A percentile compares a stretch with the other conserved stretches of the same genome.
Evolutionary conservation across 345 rosid species (phyloP).

Genomic region (Pseudoturritis turrita): DNA sequence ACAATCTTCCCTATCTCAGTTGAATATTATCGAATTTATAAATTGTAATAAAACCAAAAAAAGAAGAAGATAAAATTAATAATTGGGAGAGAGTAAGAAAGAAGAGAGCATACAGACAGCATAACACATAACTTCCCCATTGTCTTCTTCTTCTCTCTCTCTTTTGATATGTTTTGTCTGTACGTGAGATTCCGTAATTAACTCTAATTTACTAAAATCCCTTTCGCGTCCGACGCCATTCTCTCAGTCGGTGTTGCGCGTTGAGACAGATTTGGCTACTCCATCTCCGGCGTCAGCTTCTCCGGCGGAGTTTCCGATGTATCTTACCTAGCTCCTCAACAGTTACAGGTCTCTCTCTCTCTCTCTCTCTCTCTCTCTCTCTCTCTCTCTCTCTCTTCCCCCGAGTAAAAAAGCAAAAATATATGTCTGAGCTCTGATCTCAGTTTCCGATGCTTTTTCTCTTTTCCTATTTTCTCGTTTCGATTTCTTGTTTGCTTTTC

Average conservation of each 20-base stretch:
- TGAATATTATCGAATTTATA: not conserved
- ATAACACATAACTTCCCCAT: not conserved
- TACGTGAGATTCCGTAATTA: slow-evolving; percentile 14
- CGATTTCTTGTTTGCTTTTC: slow-evolving; percentile 17
- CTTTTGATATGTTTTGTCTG: slow-evolving; percentile 25
- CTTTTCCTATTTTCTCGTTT: not conserved
- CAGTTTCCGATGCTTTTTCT: slow-evolving; percentile 6
- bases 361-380: not conserved
- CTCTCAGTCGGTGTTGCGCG: slow-evolving; percentile 24
- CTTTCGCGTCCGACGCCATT: slow-evolving; percentile 14
- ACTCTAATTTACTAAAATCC: not conserved
- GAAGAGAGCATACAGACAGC: not conserved
- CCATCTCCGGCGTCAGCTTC: slow-evolving; percentile 16
- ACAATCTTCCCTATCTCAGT: too few species aligned
- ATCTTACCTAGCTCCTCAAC: not conserved
- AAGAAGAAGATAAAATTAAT: not conserved
- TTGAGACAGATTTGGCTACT: slow-evolving; percentile 10
- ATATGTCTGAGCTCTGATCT: slow-evolving; percentile 31
- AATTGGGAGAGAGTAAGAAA: not conserved
- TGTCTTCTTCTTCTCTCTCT: slow-evolving; percentile 1
- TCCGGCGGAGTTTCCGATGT: slow-evolving; percentile 29
- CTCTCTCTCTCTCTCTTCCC: not conserved
- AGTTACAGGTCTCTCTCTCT: not conserved
- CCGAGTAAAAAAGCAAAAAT: not conserved
- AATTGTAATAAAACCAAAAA: not conserved